A percentile compares a stretch with the other conserved stretches of the same genome.
Conservation (phyloP, 345 rosid species). For the Isatis tinctoria region DNA sequence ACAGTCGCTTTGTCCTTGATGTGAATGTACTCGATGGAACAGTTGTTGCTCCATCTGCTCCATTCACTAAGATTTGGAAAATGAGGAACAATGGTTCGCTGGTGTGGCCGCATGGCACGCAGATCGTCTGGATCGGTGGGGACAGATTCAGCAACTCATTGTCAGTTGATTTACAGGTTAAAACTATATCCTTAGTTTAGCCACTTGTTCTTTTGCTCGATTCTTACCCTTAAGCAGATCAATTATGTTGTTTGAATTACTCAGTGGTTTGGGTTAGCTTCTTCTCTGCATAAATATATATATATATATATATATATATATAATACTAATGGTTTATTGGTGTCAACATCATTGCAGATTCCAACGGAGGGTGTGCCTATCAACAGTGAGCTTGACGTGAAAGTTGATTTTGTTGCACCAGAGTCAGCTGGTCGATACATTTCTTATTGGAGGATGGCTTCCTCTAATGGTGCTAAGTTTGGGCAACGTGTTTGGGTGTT, state of each 20-base stretch:
- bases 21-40: conserved; percentile 88
- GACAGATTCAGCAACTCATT: conserved; percentile 45
- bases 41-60: conserved; percentile 61
- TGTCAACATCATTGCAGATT: conserved; percentile 42
- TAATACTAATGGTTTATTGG: not conserved
- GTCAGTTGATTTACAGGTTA: conserved; percentile 59
- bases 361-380: conserved; percentile 58
- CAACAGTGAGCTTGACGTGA: conserved; percentile 64
- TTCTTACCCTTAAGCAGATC: not conserved
- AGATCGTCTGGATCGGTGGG: conserved; percentile 78
- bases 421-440: conserved; percentile 67
- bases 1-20: conserved; percentile 77
- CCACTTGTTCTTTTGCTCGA: not conserved
- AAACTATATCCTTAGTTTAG: conserved; percentile 5
- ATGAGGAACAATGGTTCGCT: conserved; percentile 73
- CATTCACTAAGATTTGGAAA: conserved; percentile 89
- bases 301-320: not conserved
- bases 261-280: not conserved
- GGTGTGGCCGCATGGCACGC: conserved; percentile 62
- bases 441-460: conserved; percentile 90
- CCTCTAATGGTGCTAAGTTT: conserved; percentile 59
- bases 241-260: not conserved
- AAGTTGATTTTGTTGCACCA: conserved; percentile 79
- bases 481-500: conserved; percentile 97
- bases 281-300: not conserved